A percentile compares a stretch with the other conserved stretches of the same genome.
Conservation (phyloP, 169 alveolate species). For the Perkinsus chesapeaki region DNA sequence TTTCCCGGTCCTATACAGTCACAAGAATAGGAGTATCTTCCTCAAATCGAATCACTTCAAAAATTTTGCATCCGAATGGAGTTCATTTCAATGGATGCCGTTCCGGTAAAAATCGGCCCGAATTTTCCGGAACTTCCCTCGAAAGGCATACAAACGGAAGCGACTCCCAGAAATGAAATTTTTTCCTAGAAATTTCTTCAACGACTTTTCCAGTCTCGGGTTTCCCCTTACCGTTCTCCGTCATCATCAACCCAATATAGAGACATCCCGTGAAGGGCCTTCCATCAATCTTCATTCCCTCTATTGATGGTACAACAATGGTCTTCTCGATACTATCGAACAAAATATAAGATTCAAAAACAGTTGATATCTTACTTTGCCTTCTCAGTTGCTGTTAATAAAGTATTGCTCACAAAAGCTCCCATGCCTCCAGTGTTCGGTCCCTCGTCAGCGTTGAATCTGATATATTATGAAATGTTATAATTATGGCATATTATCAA, state of each 20-base stretch:
- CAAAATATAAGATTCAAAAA: not conserved
- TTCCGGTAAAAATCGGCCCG: no score
- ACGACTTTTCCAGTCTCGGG: no score
- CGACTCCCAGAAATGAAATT: no score
- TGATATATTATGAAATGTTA: not conserved
- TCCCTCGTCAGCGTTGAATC: slow-evolving; percentile 34
- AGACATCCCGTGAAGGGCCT: slow-evolving; percentile 30
- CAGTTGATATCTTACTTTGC: not conserved
- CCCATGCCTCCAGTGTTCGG: slow-evolving; percentile 50
- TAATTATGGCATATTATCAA: no score
- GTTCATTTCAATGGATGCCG: no score
- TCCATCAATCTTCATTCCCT: slow-evolving; percentile 30
- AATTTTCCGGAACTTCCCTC: no score
- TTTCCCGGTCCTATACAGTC: no score
- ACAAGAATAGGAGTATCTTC: no score
- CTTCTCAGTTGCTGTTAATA: not conserved
- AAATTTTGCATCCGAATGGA: no score
- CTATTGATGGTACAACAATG: slow-evolving; percentile 27
- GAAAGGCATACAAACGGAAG: no score
- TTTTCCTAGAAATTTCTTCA: no score
- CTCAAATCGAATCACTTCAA: no score
- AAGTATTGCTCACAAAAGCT: slow-evolving; percentile 25
- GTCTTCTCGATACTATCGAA: not conserved
- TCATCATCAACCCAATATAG: slow-evolving; percentile 24
- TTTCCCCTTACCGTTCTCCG: slow-evolving; percentile 7